Conservation (phyloP, 129 eudicot species). For the Centrapalus pauciflorus region DNA sequence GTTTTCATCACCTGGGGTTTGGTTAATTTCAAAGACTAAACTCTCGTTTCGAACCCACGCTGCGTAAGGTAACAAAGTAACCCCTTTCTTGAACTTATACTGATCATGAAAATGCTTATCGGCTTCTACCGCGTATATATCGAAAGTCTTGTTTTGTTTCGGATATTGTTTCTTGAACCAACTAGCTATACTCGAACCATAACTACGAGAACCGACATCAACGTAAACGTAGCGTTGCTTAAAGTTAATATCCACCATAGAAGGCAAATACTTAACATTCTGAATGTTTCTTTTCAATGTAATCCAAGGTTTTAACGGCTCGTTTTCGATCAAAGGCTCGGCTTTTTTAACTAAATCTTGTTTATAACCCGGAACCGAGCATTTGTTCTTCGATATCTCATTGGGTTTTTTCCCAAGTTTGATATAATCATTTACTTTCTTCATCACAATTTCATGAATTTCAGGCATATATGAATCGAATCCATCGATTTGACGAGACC, state of each 20-base stretch:
- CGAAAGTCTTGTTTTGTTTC: slow-evolving; percentile 80
- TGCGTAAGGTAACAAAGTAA: slow-evolving; percentile 78
- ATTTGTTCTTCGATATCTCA: slow-evolving; percentile 18
- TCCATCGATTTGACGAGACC: slow-evolving; percentile 42
- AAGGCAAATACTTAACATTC: slow-evolving; percentile 68
- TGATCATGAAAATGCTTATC: slow-evolving; percentile 65
- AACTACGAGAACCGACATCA: slow-evolving; percentile 89
- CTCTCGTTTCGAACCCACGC: slow-evolving; percentile 95
- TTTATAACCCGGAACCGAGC: slow-evolving; percentile 63
- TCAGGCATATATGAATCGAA: slow-evolving; percentile 25
- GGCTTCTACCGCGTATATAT: slow-evolving; percentile 79
- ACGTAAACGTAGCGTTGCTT: slow-evolving; percentile 67
- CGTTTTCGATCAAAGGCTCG: slow-evolving; percentile 71
- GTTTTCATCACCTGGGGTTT: slow-evolving; percentile 57
- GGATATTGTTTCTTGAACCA: slow-evolving; percentile 97
- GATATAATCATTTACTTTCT: slow-evolving; percentile 26
- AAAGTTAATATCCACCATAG: slow-evolving; percentile 75
- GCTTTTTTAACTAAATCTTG: slow-evolving; percentile 54
- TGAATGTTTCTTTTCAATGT: slow-evolving; percentile 64
- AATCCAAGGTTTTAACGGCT: slow-evolving; percentile 91
- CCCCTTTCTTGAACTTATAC: slow-evolving; percentile 62
- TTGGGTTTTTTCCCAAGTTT: slow-evolving; percentile 9
- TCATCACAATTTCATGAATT: slow-evolving; percentile 66
- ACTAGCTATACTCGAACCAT: slow-evolving; percentile 89
- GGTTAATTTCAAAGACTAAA: slow-evolving; percentile 70